Base-by-base conservation (phyloP, 768 basidiomycete genomes). In the Chlorophyllum brunneum region DNA sequence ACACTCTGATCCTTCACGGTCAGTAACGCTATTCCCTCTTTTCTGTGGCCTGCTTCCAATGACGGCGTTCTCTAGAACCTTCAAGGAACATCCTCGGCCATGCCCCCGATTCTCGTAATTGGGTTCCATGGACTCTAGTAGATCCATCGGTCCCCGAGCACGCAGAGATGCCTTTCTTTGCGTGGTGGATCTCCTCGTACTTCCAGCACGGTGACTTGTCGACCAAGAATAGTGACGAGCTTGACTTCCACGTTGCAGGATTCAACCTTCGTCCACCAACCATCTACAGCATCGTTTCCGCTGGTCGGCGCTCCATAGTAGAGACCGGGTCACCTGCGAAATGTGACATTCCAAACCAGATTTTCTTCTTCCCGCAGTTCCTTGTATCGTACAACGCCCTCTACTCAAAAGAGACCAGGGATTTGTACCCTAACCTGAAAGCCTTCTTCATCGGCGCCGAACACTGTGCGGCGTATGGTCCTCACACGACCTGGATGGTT, bases 1-100 rank as follows among this genome's bases (percentile, higher is more conserved):
- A 60, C n/a, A 52, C 60, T 5, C 23, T 63, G 42, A 58, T 69
- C 13, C 29, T 65, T 3, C 62, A 61, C 38, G 66, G 67, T 69
- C 45, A 16, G 59, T 39, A 44, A 8, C 22, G 0, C 38, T 11
- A 11, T 39, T n/a, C 29, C 48, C 27, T 34, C 15, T 27, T 7
- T 23, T 11, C 23, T 20, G 8, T 4, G 11, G 0, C 29, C 15
- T 2, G 18, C 30, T 18, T 49, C 24, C 36, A 1, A 57, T 31
- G 4, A 15, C 16, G n/a, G 9, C 49, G 20, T 18, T 22, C 3
- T 9, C 3, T 27, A 59, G 58, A 59, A 5, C 49, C 55, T 9
- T 49, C 58, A 1, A 37, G 13, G 3, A 39, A 43, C 4, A 50
- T 54, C 16, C 58, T 59, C 1, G 58, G 58, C 13, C 48, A 54